A percentile compares a stretch with the other conserved stretches of the same genome.
phyloP scores from a whole-genome alignment of 208 protist species.

The Strigomonas culicis region DNA sequence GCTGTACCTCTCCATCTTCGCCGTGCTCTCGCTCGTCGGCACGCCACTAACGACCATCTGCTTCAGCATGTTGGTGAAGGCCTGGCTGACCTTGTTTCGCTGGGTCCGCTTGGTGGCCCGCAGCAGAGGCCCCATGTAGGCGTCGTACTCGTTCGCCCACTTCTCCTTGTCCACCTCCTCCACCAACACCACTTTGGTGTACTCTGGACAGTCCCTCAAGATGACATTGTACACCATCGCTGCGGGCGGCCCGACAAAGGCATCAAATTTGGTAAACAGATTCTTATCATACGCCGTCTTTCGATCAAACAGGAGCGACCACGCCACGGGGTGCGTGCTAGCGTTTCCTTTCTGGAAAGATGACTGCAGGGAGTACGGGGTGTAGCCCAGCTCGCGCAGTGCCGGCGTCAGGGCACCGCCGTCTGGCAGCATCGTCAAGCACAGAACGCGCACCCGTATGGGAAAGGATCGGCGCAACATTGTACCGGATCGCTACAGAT shows the following conservation, averaged over 20 bases:
- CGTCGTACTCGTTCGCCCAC: slow-evolving; percentile 36
- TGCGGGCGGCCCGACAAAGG: slow-evolving; percentile 51
- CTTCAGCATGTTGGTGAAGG: slow-evolving; percentile 52
- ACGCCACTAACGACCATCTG: slow-evolving; percentile 45
- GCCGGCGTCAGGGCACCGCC: slow-evolving; percentile 53
- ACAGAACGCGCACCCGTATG: slow-evolving; percentile 48
- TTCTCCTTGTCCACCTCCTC: slow-evolving; percentile 54
- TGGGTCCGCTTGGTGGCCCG: slow-evolving; percentile 13
- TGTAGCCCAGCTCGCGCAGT: slow-evolving; percentile 58
- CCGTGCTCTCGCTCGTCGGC: background rate
- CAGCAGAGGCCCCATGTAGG: slow-evolving; percentile 29
- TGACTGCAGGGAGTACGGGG: slow-evolving; percentile 52
- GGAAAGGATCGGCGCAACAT: slow-evolving; percentile 19
- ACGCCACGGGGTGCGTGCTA: slow-evolving; percentile 42
- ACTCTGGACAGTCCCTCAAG: slow-evolving; percentile 48
- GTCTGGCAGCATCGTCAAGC: slow-evolving; percentile 63
- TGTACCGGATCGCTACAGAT: background rate
- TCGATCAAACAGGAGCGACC: slow-evolving; percentile 37
- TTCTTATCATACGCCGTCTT: slow-evolving; percentile 24
- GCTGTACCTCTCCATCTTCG: background rate
- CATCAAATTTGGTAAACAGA: slow-evolving; percentile 52
- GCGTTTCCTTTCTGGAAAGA: slow-evolving; percentile 48
- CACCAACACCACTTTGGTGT: slow-evolving; percentile 77
- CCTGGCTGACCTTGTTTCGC: slow-evolving; percentile 30
- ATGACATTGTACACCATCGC: slow-evolving; percentile 52